These are phyloP conservation scores for Hordeum vulgare DNA, from an alignment of 176 grass and related monocot species.

Conservation along the genomic window DNA sequence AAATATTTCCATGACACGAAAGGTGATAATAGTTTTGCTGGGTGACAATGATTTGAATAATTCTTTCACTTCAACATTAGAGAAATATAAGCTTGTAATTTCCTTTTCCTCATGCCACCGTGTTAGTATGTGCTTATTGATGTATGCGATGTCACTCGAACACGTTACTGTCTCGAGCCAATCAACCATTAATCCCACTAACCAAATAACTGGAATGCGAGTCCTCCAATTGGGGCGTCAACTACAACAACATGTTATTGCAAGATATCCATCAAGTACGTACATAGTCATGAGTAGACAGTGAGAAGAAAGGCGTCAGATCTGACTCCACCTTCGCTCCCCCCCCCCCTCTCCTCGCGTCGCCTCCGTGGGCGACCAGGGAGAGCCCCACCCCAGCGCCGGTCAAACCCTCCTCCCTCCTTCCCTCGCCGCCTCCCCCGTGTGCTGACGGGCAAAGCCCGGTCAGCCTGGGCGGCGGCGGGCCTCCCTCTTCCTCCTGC, in stretches of 20 bases:
- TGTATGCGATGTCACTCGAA: not conserved
- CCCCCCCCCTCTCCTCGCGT: too few species aligned
- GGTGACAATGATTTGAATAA: not conserved
- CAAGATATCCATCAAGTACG: conserved; percentile 12
- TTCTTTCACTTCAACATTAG: not conserved
- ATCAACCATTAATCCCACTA: not conserved
- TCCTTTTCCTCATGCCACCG: not conserved
- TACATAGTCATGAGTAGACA: conserved; percentile 17
- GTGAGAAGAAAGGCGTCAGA: too few species aligned
- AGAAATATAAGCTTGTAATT: not conserved
- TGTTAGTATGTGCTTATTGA: not conserved
- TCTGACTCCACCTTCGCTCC: too few species aligned
- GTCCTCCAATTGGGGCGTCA: conserved; percentile 8
- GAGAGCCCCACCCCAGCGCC: too few species aligned
- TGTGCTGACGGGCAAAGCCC: too few species aligned
- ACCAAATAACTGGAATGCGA: not conserved
- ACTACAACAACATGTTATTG: not conserved
- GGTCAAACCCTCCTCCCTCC: too few species aligned
- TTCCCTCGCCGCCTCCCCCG: too few species aligned
- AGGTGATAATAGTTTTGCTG: not conserved
- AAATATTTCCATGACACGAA: too few species aligned
- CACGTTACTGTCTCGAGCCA: not conserved
- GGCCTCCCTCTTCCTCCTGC: too few species aligned
- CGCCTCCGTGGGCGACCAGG: too few species aligned
- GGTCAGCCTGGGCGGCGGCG: too few species aligned